A percentile compares a stretch with the other conserved stretches of the same genome.
phyloP scores from a whole-genome alignment of 768 basidiomycete genomes.

The Leccinum aurantiacum region DNA sequence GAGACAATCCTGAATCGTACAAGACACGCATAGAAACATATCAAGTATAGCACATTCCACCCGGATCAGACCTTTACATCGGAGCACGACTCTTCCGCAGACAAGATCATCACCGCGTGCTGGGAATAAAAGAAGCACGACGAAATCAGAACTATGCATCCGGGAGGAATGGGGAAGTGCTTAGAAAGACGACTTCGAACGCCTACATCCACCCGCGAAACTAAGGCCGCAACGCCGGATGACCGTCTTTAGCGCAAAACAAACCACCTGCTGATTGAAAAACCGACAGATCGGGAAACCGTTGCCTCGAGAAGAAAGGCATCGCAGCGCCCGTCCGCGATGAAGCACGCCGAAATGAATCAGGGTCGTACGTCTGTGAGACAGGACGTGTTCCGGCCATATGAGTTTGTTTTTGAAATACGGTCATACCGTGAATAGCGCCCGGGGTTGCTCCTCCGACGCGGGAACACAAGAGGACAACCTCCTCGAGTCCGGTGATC shows the following conservation, averaged over 20 bases:
- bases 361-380: slow-evolving; percentile 23
- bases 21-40: not conserved
- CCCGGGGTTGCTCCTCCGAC: slow-evolving; percentile 1
- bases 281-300: slow-evolving; percentile 19
- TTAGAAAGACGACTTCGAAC: not conserved
- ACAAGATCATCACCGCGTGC: slow-evolving; percentile 2
- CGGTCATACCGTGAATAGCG: not conserved
- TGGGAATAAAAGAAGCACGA: slow-evolving; percentile 4
- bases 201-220: not conserved
- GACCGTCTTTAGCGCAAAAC: slow-evolving; percentile 7
- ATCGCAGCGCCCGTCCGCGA: slow-evolving; percentile 13
- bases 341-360: slow-evolving; percentile 30
- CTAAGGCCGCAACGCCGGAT: not conserved
- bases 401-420: slow-evolving; percentile 6
- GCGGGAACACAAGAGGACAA: slow-evolving; percentile 1
- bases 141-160: not conserved
- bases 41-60: not conserved
- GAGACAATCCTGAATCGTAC: not conserved
- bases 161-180: not conserved
- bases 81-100: not conserved
- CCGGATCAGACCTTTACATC: slow-evolving; percentile 7
- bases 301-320: slow-evolving; percentile 13
- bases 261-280: slow-evolving; percentile 1
- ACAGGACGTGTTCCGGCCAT: not conserved
- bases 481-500: not conserved